Evolutionary conservation across 1,139 yeast genomes (phyloP).

Genomic region (Suhomyces atakaporum): DNA sequence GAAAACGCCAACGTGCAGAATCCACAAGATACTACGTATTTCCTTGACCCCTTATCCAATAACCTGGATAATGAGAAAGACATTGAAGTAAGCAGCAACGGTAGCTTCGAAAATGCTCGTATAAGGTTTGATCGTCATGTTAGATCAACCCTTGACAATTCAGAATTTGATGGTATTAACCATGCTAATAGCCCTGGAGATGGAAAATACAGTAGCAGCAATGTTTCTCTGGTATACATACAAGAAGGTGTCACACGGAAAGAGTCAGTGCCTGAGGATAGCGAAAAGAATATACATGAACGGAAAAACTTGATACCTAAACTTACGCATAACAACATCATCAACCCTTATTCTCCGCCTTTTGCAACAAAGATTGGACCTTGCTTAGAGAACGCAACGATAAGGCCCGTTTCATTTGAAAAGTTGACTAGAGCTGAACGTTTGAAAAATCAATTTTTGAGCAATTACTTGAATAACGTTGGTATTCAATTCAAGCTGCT

Average conservation of each 20-base stretch:
- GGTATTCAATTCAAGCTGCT: slow-evolving; percentile 18
- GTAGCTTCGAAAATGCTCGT: slow-evolving; percentile 15
- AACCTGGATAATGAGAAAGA: slow-evolving; percentile 8
- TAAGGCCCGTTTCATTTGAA: slow-evolving; percentile 11
- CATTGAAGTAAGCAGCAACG: slow-evolving; percentile 8
- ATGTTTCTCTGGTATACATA: neutral
- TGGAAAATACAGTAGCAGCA: neutral
- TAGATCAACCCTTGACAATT: slow-evolving; percentile 11
- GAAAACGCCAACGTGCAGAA: slow-evolving; percentile 5
- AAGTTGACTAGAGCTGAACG: slow-evolving; percentile 13
- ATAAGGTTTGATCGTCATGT: slow-evolving; percentile 13
- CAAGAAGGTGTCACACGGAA: too few relatives aligned
- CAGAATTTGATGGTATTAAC: neutral
- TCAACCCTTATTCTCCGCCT: slow-evolving; percentile 16
- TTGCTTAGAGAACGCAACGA: slow-evolving; percentile 18
- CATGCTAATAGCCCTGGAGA: neutral
- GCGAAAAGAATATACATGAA: neutral
- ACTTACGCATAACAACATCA: slow-evolving; percentile 9
- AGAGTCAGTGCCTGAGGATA: too few relatives aligned
- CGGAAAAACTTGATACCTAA: slow-evolving; percentile 3
- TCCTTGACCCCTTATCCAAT: slow-evolving; percentile 4
- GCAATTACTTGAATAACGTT: slow-evolving; percentile 17
- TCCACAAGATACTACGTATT: slow-evolving; percentile 2
- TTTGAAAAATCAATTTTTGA: slow-evolving; percentile 20
- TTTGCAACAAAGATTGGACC: slow-evolving; percentile 9